Evolutionary conservation across 2,329 filamentous ascomycete genomes (phyloP).

Genomic region (Alternaria infectoria): DNA sequence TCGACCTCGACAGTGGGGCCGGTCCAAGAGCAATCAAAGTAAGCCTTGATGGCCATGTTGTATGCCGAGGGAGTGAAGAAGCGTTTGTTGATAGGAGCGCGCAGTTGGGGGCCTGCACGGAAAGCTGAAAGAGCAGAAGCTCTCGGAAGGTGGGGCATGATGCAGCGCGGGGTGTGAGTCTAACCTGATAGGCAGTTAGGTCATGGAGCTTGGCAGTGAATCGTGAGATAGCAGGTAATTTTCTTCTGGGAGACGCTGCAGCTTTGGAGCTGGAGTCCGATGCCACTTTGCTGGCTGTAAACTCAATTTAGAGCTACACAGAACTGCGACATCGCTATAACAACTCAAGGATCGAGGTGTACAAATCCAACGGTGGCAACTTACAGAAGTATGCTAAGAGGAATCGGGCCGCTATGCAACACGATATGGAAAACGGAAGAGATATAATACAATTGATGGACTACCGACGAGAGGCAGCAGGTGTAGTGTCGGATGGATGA

Average conservation of each 20-base stretch:
- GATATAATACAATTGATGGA: constrained; percentile 37
- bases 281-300: neutral
- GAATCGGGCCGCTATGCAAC: constrained; percentile 36
- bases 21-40: constrained; percentile 75
- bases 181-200: constrained; percentile 25
- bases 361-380: constrained; percentile 11
- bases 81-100: constrained; percentile 54
- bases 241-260: neutral
- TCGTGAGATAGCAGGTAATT: constrained; percentile 7
- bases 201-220: constrained; percentile 24
- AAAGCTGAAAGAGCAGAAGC: constrained; percentile 41
- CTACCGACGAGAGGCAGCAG: constrained; percentile 10
- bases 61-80: constrained; percentile 69
- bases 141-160: constrained; percentile 39
- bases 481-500: constrained; percentile 24
- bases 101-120: constrained; percentile 38
- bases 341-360: constrained; percentile 4
- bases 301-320: constrained; percentile 5
- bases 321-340: constrained; percentile 6
- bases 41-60: constrained; percentile 79
- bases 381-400: constrained; percentile 43
- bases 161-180: constrained; percentile 30
- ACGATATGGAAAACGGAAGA: constrained; percentile 27
- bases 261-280: constrained; percentile 12
- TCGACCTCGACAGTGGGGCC: constrained; percentile 72